A percentile compares a stretch with the other conserved stretches of the same genome.
Conservation (phyloP, 1,139 yeast genomes). For the Taphrina flavorubra region DNA sequence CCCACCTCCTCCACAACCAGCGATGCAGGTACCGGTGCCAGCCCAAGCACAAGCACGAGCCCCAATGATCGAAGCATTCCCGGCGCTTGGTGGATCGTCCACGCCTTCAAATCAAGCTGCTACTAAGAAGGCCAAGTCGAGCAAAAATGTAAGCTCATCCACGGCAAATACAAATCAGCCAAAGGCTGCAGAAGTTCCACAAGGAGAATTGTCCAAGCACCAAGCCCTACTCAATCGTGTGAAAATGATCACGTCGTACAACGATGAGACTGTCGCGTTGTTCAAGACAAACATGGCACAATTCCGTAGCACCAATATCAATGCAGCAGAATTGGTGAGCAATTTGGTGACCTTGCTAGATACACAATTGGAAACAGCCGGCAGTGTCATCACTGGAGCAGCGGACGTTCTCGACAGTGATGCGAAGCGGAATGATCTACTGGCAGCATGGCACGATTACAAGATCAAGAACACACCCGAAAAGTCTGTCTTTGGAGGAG, state of each 20-base stretch:
- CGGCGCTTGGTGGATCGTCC: constrained; percentile 34
- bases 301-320: constrained; percentile 35
- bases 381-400: constrained; percentile 32
- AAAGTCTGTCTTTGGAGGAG: constrained; percentile 2
- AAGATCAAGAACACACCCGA: constrained; percentile 32
- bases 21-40: constrained; percentile 34
- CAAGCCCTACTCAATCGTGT: constrained; percentile 28
- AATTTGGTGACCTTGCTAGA: constrained; percentile 28
- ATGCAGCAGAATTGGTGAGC: constrained; percentile 39
- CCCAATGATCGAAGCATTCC: constrained; percentile 34
- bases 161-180: constrained; percentile 1
- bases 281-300: constrained; percentile 37
- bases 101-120: constrained; percentile 8
- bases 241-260: constrained; percentile 22
- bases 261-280: constrained; percentile 35
- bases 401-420: constrained; percentile 41
- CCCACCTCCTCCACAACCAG: constrained; percentile 29
- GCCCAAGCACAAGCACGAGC: constrained; percentile 22
- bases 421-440: constrained; percentile 37
- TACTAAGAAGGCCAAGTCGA: background rate
- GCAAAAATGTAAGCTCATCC: background rate
- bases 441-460: constrained; percentile 44
- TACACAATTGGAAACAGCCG: constrained; percentile 29
- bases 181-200: constrained; percentile 3
- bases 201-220: constrained; percentile 27